phyloP scores from a whole-genome alignment of 139 green algal species.

The Nannochloris sp. region DNA sequence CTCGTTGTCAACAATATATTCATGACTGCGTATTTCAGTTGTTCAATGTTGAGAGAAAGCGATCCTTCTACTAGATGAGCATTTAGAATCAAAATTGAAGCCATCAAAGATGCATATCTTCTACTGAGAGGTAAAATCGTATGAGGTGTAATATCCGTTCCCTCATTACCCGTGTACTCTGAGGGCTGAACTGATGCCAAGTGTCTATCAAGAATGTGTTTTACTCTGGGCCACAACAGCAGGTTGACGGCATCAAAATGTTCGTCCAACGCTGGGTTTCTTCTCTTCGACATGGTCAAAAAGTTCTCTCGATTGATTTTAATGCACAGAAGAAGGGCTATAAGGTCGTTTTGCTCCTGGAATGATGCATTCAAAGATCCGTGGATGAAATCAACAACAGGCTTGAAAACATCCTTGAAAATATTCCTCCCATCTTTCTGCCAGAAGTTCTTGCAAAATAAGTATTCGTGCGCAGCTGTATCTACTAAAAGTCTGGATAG shows the following conservation, averaged over 20 bases:
- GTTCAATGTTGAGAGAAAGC: conserved; percentile 60
- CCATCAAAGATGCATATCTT: conserved; percentile 70
- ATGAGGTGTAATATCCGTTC: neutral
- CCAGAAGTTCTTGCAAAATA: conserved; percentile 95
- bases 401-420: conserved; percentile 48
- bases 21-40: conserved; percentile 50
- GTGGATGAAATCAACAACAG: conserved; percentile 69
- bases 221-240: conserved; percentile 87
- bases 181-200: conserved; percentile 43
- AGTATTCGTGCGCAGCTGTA: conserved; percentile 78
- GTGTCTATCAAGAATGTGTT: conserved; percentile 74
- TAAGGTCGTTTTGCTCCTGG: conserved; percentile 59
- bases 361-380: conserved; percentile 40
- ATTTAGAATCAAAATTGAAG: conserved; percentile 73
- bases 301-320: conserved; percentile 80
- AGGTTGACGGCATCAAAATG: conserved; percentile 91
- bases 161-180: neutral
- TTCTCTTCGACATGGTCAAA: conserved; percentile 58
- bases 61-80: conserved; percentile 49
- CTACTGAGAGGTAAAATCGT: conserved; percentile 7
- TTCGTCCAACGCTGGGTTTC: conserved; percentile 78
- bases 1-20: conserved; percentile 50
- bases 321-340: conserved; percentile 91
- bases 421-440: conserved; percentile 64
- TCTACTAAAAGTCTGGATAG: conserved; percentile 93